Evolutionary conservation across 2,329 filamentous ascomycete species (phyloP).

Genomic region (Botryosphaeria dothidea): DNA sequence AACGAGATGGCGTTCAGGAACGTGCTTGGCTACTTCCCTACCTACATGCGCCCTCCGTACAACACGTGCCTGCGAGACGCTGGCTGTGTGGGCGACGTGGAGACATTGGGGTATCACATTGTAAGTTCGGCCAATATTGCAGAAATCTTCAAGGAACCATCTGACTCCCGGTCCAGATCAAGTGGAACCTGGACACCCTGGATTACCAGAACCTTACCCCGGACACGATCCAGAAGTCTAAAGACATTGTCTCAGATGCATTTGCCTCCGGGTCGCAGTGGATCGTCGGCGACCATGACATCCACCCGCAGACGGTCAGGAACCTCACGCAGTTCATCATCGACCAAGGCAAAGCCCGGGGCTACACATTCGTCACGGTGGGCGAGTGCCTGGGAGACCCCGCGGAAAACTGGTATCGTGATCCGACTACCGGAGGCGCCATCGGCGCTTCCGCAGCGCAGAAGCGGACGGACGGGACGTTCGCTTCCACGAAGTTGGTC

Average conservation of each 20-base stretch:
- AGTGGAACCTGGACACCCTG: slow-evolving; percentile 30
- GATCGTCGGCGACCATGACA: slow-evolving; percentile 49
- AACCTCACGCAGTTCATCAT: slow-evolving; percentile 50
- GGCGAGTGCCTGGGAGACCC: slow-evolving; percentile 60
- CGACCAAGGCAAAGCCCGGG: slow-evolving; percentile 37
- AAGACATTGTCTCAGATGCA: background rate
- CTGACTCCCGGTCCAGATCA: slow-evolving; percentile 26
- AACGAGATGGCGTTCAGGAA: slow-evolving; percentile 53
- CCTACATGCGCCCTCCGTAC: slow-evolving; percentile 56
- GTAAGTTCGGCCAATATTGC: slow-evolving; percentile 15
- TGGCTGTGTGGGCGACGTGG: slow-evolving; percentile 38
- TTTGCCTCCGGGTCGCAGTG: background rate
- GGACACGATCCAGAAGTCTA: slow-evolving; percentile 14
- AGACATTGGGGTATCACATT: slow-evolving; percentile 51
- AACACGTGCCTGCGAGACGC: slow-evolving; percentile 31
- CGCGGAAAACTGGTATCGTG: slow-evolving; percentile 53
- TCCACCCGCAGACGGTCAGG: slow-evolving; percentile 51
- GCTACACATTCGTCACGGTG: slow-evolving; percentile 50
- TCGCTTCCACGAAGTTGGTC: background rate
- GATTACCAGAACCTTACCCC: slow-evolving; percentile 25
- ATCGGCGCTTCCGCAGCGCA: background rate
- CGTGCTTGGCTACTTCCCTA: slow-evolving; percentile 48
- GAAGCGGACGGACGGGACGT: background rate
- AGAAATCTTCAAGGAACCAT: background rate
- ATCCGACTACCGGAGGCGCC: slow-evolving; percentile 16